Evolutionary conservation across 2,329 filamentous ascomycete genomes (phyloP).

Genomic region (Teratosphaeria gauchensis): DNA sequence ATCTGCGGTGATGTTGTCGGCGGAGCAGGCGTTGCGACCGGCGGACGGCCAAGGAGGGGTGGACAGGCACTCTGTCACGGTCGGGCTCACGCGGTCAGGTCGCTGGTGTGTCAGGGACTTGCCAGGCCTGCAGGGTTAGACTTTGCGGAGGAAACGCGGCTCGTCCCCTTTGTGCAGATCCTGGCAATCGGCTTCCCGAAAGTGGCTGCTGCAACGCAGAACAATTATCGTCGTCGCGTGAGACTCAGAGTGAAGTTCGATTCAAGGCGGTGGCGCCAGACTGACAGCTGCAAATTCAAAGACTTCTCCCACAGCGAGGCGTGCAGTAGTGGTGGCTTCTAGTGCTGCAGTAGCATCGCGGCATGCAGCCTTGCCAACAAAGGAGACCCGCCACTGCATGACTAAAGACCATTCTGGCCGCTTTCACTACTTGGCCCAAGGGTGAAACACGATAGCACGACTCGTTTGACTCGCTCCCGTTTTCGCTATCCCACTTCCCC

Average conservation of each 20-base stretch:
- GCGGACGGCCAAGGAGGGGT: background rate
- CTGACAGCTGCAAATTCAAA: background rate
- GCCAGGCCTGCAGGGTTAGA: background rate
- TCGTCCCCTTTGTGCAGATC: background rate
- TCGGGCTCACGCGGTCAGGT: background rate
- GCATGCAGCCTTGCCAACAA: background rate
- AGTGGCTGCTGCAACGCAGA: background rate
- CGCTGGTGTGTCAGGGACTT: background rate
- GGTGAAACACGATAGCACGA: background rate
- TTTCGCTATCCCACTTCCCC: background rate
- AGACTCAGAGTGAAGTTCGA: background rate
- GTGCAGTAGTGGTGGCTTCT: background rate
- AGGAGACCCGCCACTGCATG: background rate
- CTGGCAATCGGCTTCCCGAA: background rate
- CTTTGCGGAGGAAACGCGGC: background rate
- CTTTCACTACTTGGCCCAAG: background rate
- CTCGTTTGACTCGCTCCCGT: background rate
- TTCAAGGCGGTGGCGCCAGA: background rate
- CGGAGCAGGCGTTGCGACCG: background rate
- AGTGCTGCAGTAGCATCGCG: background rate
- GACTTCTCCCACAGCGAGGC: background rate
- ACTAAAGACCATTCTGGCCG: background rate
- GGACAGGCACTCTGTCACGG: background rate
- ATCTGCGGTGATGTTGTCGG: background rate
- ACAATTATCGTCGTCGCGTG: background rate